Percentiles rank a stretch among this genome's conserved stretches.
phyloP scores from a whole-genome alignment of 176 grass and related monocot species.

The Aegilops longissima region DNA sequence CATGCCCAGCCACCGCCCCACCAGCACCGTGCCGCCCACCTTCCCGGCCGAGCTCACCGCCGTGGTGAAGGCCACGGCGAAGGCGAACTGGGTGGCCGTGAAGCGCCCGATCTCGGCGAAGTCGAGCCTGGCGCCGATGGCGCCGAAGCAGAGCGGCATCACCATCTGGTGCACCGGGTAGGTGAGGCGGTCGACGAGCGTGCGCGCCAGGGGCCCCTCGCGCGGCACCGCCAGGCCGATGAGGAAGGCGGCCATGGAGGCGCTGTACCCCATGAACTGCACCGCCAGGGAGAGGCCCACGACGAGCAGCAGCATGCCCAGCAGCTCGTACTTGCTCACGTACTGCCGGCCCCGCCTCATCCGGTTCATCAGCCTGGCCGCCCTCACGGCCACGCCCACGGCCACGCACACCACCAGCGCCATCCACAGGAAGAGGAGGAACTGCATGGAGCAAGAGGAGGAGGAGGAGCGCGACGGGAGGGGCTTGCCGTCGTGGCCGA shows the following conservation, averaged over 20 bases:
- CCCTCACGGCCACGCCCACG: background rate
- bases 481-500: background rate
- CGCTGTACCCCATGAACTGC: slow-evolving; percentile 40
- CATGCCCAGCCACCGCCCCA: slow-evolving; percentile 31
- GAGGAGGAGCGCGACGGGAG: background rate
- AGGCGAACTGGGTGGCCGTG: background rate
- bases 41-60: slow-evolving; percentile 46
- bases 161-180: slow-evolving; percentile 66
- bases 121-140: slow-evolving; percentile 45
- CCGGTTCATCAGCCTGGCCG: slow-evolving; percentile 22
- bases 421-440: background rate
- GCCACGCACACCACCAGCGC: background rate
- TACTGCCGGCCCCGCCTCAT: slow-evolving; percentile 29
- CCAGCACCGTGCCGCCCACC: slow-evolving; percentile 52
- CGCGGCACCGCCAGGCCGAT: slow-evolving; percentile 60
- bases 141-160: slow-evolving; percentile 64
- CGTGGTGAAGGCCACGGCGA: slow-evolving; percentile 35
- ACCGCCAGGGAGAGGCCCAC: slow-evolving; percentile 1
- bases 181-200: slow-evolving; percentile 57
- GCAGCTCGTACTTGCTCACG: slow-evolving; percentile 47
- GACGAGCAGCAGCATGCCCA: slow-evolving; percentile 39
- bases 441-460: background rate
- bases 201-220: slow-evolving; percentile 54
- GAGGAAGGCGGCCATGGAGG: slow-evolving; percentile 56
- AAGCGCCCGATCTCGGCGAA: slow-evolving; percentile 15